These are phyloP conservation scores for Brassica juncea DNA, from an alignment of 345 rosid species.

Conservation along the genomic window DNA sequence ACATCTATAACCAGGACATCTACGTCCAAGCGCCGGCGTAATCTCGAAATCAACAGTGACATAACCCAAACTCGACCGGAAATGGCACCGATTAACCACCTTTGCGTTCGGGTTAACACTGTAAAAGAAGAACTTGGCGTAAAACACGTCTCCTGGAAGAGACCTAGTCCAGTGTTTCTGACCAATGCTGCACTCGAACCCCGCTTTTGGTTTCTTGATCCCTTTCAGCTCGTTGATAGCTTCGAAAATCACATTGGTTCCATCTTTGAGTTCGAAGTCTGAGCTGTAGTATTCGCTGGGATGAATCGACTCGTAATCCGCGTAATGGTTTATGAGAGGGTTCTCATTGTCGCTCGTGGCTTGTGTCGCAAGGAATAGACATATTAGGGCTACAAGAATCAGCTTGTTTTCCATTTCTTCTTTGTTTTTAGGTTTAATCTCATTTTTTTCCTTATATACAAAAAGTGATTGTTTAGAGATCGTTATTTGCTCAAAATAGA, in stretches of 20 bases:
- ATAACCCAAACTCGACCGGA: conserved; percentile 35
- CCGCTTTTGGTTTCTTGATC: conserved; percentile 41
- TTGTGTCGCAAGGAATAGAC: conserved; percentile 31
- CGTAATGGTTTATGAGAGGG: conserved; percentile 33
- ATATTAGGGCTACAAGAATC: conserved; percentile 3
- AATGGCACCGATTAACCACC: conserved; percentile 33
- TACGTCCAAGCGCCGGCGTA: neutral
- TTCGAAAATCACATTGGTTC: conserved; percentile 40
- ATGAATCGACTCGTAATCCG: conserved; percentile 32
- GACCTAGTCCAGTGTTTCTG: conserved; percentile 15
- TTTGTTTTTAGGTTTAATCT: neutral
- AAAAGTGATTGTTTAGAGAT: neutral
- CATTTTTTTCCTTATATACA: neutral
- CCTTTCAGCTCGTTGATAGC: conserved; percentile 37
- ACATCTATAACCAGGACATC: neutral
- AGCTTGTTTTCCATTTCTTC: neutral
- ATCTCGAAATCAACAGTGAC: neutral
- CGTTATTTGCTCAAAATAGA: neutral
- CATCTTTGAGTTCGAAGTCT: conserved; percentile 35
- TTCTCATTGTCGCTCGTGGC: conserved; percentile 14
- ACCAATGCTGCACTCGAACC: conserved; percentile 28
- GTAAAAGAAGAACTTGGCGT: conserved; percentile 34
- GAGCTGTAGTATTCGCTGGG: conserved; percentile 42
- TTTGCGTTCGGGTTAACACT: conserved; percentile 21
- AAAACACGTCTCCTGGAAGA: conserved; percentile 38